phyloP scores from a whole-genome alignment of 345 rosid genomes.

The Gossypioides kirkii region DNA sequence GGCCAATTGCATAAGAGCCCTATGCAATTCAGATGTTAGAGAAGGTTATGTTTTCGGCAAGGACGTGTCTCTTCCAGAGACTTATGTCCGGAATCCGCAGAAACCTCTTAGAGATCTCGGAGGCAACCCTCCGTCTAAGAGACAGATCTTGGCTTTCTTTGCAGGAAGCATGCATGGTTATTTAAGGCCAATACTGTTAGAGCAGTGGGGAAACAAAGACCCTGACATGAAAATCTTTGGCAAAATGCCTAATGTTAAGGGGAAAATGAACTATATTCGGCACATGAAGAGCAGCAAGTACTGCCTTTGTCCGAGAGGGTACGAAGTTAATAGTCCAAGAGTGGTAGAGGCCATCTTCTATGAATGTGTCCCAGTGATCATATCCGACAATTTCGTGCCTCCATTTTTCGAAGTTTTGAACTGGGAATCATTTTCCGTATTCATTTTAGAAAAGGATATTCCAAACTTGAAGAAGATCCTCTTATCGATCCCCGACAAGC shows the following conservation, averaged over 20 bases:
- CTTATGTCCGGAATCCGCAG: slow-evolving; percentile 50
- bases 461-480: slow-evolving; percentile 76
- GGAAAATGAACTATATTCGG: slow-evolving; percentile 55
- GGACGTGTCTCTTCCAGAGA: slow-evolving; percentile 88
- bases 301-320: slow-evolving; percentile 91
- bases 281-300: slow-evolving; percentile 93
- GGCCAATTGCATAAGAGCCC: slow-evolving; percentile 81
- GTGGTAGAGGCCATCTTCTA: slow-evolving; percentile 86
- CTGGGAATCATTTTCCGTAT: slow-evolving; percentile 91
- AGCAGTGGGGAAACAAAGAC: slow-evolving; percentile 76
- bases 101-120: slow-evolving; percentile 62
- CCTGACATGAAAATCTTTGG: slow-evolving; percentile 82
- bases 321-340: slow-evolving; percentile 90
- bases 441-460: slow-evolving; percentile 77
- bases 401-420: slow-evolving; percentile 75
- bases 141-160: slow-evolving; percentile 75
- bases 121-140: slow-evolving; percentile 62
- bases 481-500: slow-evolving; percentile 50
- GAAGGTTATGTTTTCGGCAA: slow-evolving; percentile 87
- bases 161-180: slow-evolving; percentile 95
- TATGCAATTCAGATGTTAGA: slow-evolving; percentile 81
- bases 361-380: slow-evolving; percentile 87
- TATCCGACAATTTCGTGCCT: slow-evolving; percentile 87
- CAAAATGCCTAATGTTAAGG: slow-evolving; percentile 49
- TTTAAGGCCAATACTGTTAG: slow-evolving; percentile 61